phyloP scores from a whole-genome alignment of 129 eudicot genomes.

The Smallanthus sonchifolius region DNA sequence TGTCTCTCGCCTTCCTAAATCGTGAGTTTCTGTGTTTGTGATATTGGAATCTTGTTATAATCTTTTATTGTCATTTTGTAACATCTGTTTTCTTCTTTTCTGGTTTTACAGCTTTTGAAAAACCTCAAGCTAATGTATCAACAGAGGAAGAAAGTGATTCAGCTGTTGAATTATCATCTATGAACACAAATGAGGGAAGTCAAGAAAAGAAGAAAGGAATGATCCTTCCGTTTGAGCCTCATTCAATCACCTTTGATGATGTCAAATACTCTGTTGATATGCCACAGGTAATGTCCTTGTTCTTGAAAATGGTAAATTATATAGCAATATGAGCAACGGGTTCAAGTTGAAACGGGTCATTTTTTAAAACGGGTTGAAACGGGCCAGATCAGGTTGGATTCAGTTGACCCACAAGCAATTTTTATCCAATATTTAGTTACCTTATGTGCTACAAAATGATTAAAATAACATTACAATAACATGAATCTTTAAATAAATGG shows the following conservation, averaged over 20 bases:
- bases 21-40: slow-evolving; percentile 43
- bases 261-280: slow-evolving; percentile 73
- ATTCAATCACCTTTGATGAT: slow-evolving; percentile 64
- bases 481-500: not conserved
- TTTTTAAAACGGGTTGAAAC: not conserved
- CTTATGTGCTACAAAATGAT: not conserved
- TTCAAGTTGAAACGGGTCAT: not conserved
- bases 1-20: slow-evolving; percentile 68
- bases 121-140: slow-evolving; percentile 67
- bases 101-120: slow-evolving; percentile 61
- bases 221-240: slow-evolving; percentile 84
- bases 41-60: not conserved
- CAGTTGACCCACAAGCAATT: not conserved
- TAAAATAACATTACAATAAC: not conserved
- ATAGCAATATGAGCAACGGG: not conserved
- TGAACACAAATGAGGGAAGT: slow-evolving; percentile 27
- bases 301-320: not conserved
- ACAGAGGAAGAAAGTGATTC: slow-evolving; percentile 42
- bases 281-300: slow-evolving; percentile 54
- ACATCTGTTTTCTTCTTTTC: not conserved
- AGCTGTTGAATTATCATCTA: slow-evolving; percentile 32
- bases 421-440: not conserved
- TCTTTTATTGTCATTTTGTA: not conserved
- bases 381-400: not conserved
- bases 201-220: slow-evolving; percentile 61